Evolutionary conservation across 352 stramenopile genomes (phyloP), one percentile per base, ranked within the genome.

Genomic region (Thalassiosira oceanica): DNA sequence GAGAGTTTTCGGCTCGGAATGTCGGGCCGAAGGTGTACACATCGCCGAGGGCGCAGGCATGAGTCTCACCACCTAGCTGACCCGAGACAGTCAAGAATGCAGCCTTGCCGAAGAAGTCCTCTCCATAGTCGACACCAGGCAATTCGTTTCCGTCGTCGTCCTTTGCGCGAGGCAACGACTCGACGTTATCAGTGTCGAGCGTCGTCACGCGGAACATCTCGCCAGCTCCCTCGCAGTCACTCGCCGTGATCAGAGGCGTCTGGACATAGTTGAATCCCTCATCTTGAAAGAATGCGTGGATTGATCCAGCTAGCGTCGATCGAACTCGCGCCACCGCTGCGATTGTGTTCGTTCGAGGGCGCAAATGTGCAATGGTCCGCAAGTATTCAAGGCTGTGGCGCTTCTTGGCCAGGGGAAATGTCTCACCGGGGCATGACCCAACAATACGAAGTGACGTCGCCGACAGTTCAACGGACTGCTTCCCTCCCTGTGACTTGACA

Each of bases 21-120:
- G 97, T 99, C 24, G 97, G 97, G 1, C 96, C 97, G 76, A 99
- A 99, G 0, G 96, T 99, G 84, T 99, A 99, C 37, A 99, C 93
- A 74, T 98, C 97, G 65, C 94, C 94, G 49, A 99, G 73, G 4
- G 95, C 95, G 64, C 88, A 98, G 7, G 96, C 96, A 64, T 98
- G 97, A 49, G 97, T 97, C 79, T 99, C 97, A 13, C 82, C 95
- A 39, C 96, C 94, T 4, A 99, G 82, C 78, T 98, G 94, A 26
- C 88, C 88, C 39, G 73, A 90, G 7, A 95, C 88, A 24, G 88
- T 93, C 15, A 94, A 67, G 67, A 87, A 93, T 1, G 94, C 93
- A 5, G 92, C 90, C 27, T 93, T 94, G 7, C 91, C 93, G 72
- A 98, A 99, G 71, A 99, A 98, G 56, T 97, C 92, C 51, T 95